Base-by-base conservation (phyloP, 2,329 filamentous ascomycete genomes). In the Coleophoma crateriformis region DNA sequence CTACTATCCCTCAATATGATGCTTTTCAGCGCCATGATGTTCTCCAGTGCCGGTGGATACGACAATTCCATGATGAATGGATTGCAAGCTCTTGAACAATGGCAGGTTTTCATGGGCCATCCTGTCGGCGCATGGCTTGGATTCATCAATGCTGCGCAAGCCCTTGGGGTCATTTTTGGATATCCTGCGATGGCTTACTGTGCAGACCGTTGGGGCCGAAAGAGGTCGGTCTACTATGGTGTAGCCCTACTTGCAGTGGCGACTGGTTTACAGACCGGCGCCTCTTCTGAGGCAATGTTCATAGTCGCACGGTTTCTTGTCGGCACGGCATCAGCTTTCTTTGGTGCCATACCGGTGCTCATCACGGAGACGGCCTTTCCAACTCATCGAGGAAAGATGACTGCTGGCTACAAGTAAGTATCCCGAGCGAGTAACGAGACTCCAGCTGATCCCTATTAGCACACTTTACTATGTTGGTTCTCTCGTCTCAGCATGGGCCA, bases 161-260 rank as follows among this genome's bases (percentile, higher is more conserved):
- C 61, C 40, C 50, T 65, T 4, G 61, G 66, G 27, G 54, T 54
- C 41, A 60, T 59, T 33, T 46, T 67, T 11, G 58, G 57, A 3
- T 65, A 58, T 37, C 59, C 64, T 1, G 32, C 56, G 0, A 64
- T 61, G 19, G 61, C 64, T 1, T 66, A 58, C 54, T 49, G 66
- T 15, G 57, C 63, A n/a, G 68, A 64, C 47, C 51, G 50, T 22
- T 57, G 57, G 34, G 62, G 64, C 15, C 46, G 52, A 4, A 54
- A 54, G 27, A 35, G 13, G 19, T 33, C 39, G 14, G 37, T 52
- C 15, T 47, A 27, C 22, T 3, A 50, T 6, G 52, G 50, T 6
- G 43, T 58, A 10, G 55, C 68, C 15, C 66, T 68, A 43, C 69
- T 70, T 54, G 51, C 73, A 12, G 56, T 74, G 42, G 72, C 71